Evolutionary conservation across 352 stramenopile species (phyloP), one percentile per base, ranked within the genome.

Genomic region (Phytophthora sansomeana): DNA sequence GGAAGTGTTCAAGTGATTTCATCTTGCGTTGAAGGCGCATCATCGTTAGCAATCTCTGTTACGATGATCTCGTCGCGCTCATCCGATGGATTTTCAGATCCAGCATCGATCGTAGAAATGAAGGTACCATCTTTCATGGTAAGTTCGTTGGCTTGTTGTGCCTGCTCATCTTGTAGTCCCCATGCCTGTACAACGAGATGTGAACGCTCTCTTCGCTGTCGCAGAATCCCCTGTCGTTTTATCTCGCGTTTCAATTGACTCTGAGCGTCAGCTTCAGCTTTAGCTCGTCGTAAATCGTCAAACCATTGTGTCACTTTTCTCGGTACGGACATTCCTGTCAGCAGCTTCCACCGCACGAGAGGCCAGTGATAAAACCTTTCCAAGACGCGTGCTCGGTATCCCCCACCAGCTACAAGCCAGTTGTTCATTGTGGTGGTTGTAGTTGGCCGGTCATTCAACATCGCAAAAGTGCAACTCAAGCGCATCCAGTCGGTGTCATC

Each of bases 281-380:
- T 47, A 42, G 43, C 41, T 38, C 35, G 46, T 28, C 56, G 53
- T 17, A 75, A 65, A 5, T 74, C 50, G 21, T 78, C 63, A 4
- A 73, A 51, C 33, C 69, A 64, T 4, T 67, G 63, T 11, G 72
- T 49, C 5, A 91, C 47, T 28, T 59, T 75, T 21, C 55, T 44
- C 4, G 82, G 82, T 24, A 81, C 60, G 16, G 41, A 39, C n/a
- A 62, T 59, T 6, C 86, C 58, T 4, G 80, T 83, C 9, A 91
- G 73, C 10, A 91, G 42, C 35, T 83, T 88, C 82, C 82, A 91
- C 32, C 82, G 56, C 29, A 79, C 77, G n/a, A 86, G 53, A 10
- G 82, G 80, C 82, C 82, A 91, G 6, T 38, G 53, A 41, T 69
- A 72, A 41, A 77, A 91, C 33, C 80, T 72, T 28, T 87, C 72